Percentiles rank a stretch among this genome's conserved stretches.
These are phyloP conservation scores for Ascochyta viciae-villosae DNA, from an alignment of 2,329 filamentous ascomycete genomes.

Conservation along the genomic window DNA sequence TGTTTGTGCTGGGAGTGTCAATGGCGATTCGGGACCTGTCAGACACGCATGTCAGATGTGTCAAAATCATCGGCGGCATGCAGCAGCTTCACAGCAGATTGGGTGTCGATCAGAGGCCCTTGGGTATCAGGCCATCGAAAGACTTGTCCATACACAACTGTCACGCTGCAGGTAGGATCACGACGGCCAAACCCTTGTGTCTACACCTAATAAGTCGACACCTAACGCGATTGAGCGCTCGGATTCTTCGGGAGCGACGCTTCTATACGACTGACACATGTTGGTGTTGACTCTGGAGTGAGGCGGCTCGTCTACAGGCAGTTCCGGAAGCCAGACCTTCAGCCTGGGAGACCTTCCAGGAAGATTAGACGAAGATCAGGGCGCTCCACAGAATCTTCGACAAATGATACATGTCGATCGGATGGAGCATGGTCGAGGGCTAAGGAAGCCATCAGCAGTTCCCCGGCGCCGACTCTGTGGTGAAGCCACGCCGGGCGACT, in stretches of 20 bases:
- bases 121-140: conserved; percentile 10
- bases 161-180: conserved; percentile 20
- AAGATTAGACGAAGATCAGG: conserved; percentile 45
- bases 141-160: conserved; percentile 10
- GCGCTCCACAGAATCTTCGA: conserved; percentile 37
- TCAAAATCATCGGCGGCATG: conserved; percentile 20
- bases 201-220: background rate
- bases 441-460: conserved; percentile 49
- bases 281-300: conserved; percentile 2
- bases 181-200: conserved; percentile 5
- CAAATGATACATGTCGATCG: conserved; percentile 47
- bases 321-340: conserved; percentile 25
- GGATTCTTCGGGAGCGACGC: conserved; percentile 8
- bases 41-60: conserved; percentile 24
- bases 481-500: conserved; percentile 33
- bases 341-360: conserved; percentile 31
- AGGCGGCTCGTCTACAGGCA: conserved; percentile 12
- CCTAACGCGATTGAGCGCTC: conserved; percentile 3
- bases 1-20: conserved; percentile 7
- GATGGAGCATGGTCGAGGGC: conserved; percentile 38
- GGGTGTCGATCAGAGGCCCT: conserved; percentile 17
- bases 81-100: conserved; percentile 12
- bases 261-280: conserved; percentile 10
- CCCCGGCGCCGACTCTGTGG: conserved; percentile 47
- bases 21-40: conserved; percentile 18